phyloP scores from a whole-genome alignment of 1,139 yeast genomes.

The Geotrichum reessii region DNA sequence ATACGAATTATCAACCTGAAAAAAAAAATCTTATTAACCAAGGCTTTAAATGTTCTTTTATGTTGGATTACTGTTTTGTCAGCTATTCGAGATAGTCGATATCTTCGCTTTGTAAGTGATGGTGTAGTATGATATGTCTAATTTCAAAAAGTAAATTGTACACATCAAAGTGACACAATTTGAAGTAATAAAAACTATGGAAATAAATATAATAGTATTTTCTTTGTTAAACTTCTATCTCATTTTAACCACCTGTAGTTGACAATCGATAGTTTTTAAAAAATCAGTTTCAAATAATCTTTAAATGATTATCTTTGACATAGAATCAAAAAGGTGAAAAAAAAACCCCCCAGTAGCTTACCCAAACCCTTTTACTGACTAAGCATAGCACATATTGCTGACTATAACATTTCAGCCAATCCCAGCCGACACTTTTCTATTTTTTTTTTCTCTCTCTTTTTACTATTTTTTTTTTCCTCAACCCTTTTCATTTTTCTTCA shows the following conservation, averaged over 20 bases:
- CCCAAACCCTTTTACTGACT: slow-evolving; percentile 1
- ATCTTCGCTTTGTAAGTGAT: too few relatives aligned
- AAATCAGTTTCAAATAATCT: too few relatives aligned
- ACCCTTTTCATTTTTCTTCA: neutral
- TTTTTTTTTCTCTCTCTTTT: slow-evolving; percentile 2
- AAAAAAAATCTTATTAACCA: neutral
- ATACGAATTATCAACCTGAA: neutral
- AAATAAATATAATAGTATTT: too few relatives aligned
- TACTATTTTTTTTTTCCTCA: slow-evolving; percentile 1
- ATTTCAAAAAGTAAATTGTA: too few relatives aligned
- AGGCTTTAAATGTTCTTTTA: neutral
- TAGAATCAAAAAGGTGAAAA: neutral
- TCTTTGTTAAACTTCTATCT: neutral
- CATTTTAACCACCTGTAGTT: neutral
- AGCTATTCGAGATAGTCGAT: too few relatives aligned
- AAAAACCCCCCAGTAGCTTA: too few relatives aligned
- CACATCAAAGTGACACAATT: too few relatives aligned
- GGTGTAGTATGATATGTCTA: too few relatives aligned
- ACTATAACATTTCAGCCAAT: slow-evolving; percentile 12
- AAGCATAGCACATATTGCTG: neutral
- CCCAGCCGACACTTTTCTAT: slow-evolving; percentile 12
- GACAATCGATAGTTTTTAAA: too few relatives aligned
- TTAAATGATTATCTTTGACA: too few relatives aligned
- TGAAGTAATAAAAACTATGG: neutral
- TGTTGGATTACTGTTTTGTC: too few relatives aligned